Percentiles rank a stretch among this genome's conserved stretches.
These are phyloP conservation scores for Ambrosia artemisiifolia DNA, from an alignment of 129 eudicot species.

Conservation along the genomic window DNA sequence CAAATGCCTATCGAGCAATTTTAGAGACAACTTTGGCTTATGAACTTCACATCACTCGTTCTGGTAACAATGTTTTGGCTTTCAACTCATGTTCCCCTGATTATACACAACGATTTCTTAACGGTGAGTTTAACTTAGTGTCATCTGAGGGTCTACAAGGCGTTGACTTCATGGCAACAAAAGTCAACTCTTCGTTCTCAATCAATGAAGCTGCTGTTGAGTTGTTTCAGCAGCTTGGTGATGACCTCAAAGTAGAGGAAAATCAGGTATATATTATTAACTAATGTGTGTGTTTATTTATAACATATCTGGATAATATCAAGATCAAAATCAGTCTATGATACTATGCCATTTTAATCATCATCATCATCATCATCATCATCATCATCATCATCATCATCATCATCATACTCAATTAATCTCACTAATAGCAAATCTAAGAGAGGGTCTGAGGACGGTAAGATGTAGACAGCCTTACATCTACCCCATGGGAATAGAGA, in stretches of 20 bases:
- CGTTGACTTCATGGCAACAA: conserved; percentile 29
- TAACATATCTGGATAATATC: background rate
- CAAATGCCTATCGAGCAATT: conserved; percentile 28
- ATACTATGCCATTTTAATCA: too few relatives aligned
- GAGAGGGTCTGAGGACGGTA: too few relatives aligned
- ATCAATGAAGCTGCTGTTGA: conserved; percentile 27
- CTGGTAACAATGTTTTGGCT: conserved; percentile 15
- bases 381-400: too few relatives aligned
- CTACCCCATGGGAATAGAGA: too few relatives aligned
- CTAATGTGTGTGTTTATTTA: background rate
- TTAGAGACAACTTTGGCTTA: background rate
- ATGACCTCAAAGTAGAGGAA: background rate
- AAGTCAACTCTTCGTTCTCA: conserved; percentile 29
- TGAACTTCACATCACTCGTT: background rate
- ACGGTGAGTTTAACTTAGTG: conserved; percentile 14
- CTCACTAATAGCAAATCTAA: too few relatives aligned
- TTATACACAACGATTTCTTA: conserved; percentile 1
- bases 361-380: too few relatives aligned
- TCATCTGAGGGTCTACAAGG: background rate
- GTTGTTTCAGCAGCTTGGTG: conserved; percentile 3
- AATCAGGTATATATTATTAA: conserved; percentile 1
- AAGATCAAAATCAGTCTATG: background rate
- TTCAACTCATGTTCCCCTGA: background rate
- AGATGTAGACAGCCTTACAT: too few relatives aligned
- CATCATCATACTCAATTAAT: too few relatives aligned